Base-by-base conservation (phyloP, 805 yeast genomes). In the Debaryomyces castellii region DNA sequence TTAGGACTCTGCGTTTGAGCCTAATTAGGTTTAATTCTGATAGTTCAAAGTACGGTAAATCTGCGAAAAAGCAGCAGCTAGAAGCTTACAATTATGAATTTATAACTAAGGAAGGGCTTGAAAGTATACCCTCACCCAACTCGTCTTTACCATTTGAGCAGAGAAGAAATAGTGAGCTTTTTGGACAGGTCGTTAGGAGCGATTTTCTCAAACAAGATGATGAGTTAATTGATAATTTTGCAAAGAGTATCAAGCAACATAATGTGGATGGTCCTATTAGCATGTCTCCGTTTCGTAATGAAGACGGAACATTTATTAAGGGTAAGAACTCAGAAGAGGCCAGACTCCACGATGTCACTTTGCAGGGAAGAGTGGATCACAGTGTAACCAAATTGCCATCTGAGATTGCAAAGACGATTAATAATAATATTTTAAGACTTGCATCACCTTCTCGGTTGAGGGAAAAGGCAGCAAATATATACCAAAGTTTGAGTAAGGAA, bases 391-490 rank as follows among this genome's bases (percentile, higher is more conserved):
- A 63, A 41, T 58, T 90, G 14, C 95, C 95, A 0, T 65, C 67
- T 1, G 66, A 59, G 3, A 70, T 90, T 3, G 66, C 89, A 1
- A 70, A 76, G 28, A 75, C 78, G 0, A 85, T 90, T 35, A 76
- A 81, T 49, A 77, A 85, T 52, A 78, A 87, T 55, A 84, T 90
- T 45, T 56, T 85, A 44, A 69, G 77, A 6, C 63, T 73, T n/a
- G 74, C 82, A 39, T 66, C 75, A 3, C 96, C 96, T 0, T 84
- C 77, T 51, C 71, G 76, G 36, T 61, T 90, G 39, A 73, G 91
- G 45, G 77, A 77, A 45, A 73, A 81, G 9, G 89, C 83, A 0
- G 84, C 89, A 0, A 67, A 66, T 39, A 62, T 81, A 23, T 85
- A 75, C 56, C 71, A 76, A 39, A 67, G 71, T 4, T 54, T 89